phyloP scores from a whole-genome alignment of 805 yeast species.

The Cyberlindnera misumaiensis region DNA sequence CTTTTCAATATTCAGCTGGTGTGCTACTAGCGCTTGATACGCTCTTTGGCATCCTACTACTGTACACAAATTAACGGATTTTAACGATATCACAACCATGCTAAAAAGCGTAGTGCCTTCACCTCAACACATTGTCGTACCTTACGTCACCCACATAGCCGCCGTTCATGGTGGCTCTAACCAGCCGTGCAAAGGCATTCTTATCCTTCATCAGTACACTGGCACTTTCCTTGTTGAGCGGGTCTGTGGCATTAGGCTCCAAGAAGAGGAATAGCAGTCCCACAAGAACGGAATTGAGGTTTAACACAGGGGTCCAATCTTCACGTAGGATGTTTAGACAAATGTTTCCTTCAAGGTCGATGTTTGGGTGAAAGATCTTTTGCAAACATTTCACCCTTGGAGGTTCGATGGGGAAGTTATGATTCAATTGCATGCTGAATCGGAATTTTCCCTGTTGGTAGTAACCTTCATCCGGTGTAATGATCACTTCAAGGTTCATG shows the following conservation, averaged over 20 bases:
- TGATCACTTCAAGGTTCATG: constrained; percentile 49
- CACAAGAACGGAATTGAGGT: constrained; percentile 70
- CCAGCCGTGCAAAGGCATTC: constrained; percentile 48
- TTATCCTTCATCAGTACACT: constrained; percentile 41
- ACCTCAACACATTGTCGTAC: constrained; percentile 53
- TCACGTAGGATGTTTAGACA: constrained; percentile 88
- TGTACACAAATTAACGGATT: no score
- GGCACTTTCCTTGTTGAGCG: constrained; percentile 89
- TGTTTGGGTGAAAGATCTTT: constrained; percentile 88
- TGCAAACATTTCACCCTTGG: constrained; percentile 73
- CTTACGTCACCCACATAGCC: constrained; percentile 45
- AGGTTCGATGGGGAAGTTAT: constrained; percentile 85
- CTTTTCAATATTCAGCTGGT: no score
- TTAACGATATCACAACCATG: no score
- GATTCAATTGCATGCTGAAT: constrained; percentile 60
- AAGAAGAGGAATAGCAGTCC: constrained; percentile 81
- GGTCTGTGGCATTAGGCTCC: constrained; percentile 90
- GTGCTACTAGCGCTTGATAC: no score
- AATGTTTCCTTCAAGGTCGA: constrained; percentile 83
- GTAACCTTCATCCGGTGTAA: constrained; percentile 67
- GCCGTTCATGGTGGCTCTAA: constrained; percentile 66
- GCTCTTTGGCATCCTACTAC: no score
- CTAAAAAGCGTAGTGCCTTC: not conserved
- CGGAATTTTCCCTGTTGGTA: constrained; percentile 63
- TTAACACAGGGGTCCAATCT: constrained; percentile 94